phyloP scores from a whole-genome alignment of 352 stramenopile genomes.

The Pythium vanterpoolii region DNA sequence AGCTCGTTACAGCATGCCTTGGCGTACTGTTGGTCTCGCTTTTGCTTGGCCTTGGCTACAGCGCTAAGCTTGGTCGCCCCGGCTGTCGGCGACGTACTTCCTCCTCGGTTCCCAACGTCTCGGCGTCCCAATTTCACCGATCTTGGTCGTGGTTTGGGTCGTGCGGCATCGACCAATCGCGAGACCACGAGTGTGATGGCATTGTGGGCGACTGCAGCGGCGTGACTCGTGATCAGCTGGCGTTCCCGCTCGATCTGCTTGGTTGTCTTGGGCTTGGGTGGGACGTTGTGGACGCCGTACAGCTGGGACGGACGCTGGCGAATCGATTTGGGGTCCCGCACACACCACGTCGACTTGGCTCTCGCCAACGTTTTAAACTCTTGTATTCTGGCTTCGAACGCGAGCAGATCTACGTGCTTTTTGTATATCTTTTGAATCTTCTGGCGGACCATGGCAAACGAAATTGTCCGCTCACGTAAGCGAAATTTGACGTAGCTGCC shows the following conservation, averaged over 20 bases:
- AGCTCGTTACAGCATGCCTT: slow-evolving; percentile 30
- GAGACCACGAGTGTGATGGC: slow-evolving; percentile 33
- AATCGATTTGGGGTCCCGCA: slow-evolving; percentile 45
- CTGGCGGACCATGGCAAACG: slow-evolving; percentile 14
- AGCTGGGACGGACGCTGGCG: slow-evolving; percentile 40
- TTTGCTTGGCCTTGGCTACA: slow-evolving; percentile 23
- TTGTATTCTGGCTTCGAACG: slow-evolving; percentile 41
- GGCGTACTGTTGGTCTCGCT: slow-evolving; percentile 34
- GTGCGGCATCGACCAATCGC: slow-evolving; percentile 28
- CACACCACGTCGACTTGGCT: slow-evolving; percentile 55
- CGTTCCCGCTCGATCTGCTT: slow-evolving; percentile 40
- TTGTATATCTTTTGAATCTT: slow-evolving; percentile 38
- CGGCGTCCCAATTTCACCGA: slow-evolving; percentile 13
- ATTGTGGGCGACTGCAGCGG: slow-evolving; percentile 30
- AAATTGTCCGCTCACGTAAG: slow-evolving; percentile 42
- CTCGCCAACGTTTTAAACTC: slow-evolving; percentile 40
- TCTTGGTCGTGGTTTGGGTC: slow-evolving; percentile 10
- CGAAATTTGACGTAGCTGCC: slow-evolving; percentile 46
- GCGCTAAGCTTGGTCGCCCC: slow-evolving; percentile 1
- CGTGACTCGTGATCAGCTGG: slow-evolving; percentile 22
- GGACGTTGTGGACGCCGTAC: slow-evolving; percentile 52
- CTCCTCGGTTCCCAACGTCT: slow-evolving; percentile 9
- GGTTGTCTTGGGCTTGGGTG: slow-evolving; percentile 34
- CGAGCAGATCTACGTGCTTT: slow-evolving; percentile 23
- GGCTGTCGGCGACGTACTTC: background rate